Base-by-base conservation (phyloP, 257 asterid species). In the Nicotiana paniculata region DNA sequence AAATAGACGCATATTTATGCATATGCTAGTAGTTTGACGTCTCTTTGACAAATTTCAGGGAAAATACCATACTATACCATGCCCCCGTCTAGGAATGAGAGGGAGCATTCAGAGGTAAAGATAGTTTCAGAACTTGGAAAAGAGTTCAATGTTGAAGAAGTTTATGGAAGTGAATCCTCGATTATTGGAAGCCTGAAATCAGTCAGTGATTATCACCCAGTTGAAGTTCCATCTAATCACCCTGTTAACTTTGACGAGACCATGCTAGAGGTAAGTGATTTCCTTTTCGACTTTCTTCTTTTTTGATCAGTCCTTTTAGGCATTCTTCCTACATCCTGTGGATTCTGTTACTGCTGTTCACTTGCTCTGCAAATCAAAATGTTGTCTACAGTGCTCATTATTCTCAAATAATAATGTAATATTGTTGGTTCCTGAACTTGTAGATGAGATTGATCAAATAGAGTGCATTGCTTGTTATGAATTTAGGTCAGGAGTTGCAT, bases 171-270 rank as follows among this genome's bases (percentile, higher is more conserved):
- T n/a, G 98, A 96, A 86, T 86, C 97, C 55, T 87, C 97, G n/a
- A 90, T 90, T 83, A 96, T 96, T 76, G 98, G 99, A 66, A 93
- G 99, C 89, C 92, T 94, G 86, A 96, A 96, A 90, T 94, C 98
- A n/a, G 90, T 89, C 21, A 79, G 81, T 79, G 98, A 96, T 67
- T 93, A 94, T 82, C 88, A 86, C 83, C 90, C 97, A 55, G 92
- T 92, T 64, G 96, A 92, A 90, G 96, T 94, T 54, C 97, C 98
- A 17, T 74, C 98, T 58, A 94, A 83, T 80, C 16, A 70, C 70
- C 97, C 99, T 32, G 54, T 93, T 81, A 89, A 88, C 79, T 96
- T 96, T 80, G 97, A 92, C 58, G 84, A 89, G 85, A 79, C 37
- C 65, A 86, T 88, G 91, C 88, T 91, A 11, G 97, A 94, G 99